Base-by-base conservation (phyloP, 257 asterid genomes). In the Nicotiana paniculata region DNA sequence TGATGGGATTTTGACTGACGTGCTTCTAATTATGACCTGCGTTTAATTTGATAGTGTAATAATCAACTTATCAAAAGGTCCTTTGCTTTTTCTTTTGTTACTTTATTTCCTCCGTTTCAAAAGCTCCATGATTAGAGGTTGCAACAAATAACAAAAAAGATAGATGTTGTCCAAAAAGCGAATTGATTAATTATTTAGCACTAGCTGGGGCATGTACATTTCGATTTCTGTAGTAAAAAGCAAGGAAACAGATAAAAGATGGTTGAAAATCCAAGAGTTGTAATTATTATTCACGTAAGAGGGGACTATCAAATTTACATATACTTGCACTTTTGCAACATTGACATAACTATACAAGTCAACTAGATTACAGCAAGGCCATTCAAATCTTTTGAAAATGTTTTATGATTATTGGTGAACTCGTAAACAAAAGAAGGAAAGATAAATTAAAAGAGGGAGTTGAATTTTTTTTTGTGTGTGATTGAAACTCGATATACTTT, bases 101-200 rank as follows among this genome's bases (percentile, higher is more conserved):
- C 80, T 75, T 75, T 75, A 74, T 51, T 74, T 74, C 46, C 63
- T 51, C 12, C 1, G 26, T 51, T 51, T 75, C 80, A 75, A 75
- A 75, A 75, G 80, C 39, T 75, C 28, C 33, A 75, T 75, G 63
- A 75, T 75, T 75, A 75, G 79, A 46, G 12, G 43, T 75, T 75
- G 63, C 63, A 74, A 74, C 62, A 74, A 74, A 74, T 26, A 74
- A 74, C 62, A 74, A 74, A 74, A 74, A 48, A 48, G 79, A 48
- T 74, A 74, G 61, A 48, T 4, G 0, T 48, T 58, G 12, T n/a
- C 64, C 64, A 58, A 5, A 59, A n/a, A 59, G 65, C 4, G 13
- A 59, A 13, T 59, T 74, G 62, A 48, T 75, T 28, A 75, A 51
- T 75, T 75, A 75, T 75, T 75, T 26, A 75, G 80, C 80, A 75